Percentiles rank a stretch among this genome's conserved stretches.
These are phyloP conservation scores for Lineolata rhizophorae DNA, from an alignment of 495 filamentous ascomycete species.

Conservation along the genomic window DNA sequence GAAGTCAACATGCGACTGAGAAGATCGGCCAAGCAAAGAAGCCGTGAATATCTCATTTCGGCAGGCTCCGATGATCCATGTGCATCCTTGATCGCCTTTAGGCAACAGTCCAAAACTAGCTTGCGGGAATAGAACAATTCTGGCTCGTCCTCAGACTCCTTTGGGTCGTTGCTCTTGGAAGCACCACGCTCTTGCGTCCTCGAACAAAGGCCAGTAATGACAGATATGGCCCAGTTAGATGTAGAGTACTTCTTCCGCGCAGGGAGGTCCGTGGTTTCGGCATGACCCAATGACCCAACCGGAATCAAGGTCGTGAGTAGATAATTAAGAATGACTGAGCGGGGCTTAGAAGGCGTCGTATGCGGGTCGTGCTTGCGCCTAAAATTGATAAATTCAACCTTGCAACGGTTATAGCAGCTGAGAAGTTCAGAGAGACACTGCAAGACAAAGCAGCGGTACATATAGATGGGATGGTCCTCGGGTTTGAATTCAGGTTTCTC, in stretches of 20 bases:
- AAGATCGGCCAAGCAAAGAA: constrained; percentile 69
- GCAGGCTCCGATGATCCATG: constrained; percentile 55
- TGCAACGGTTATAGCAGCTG: constrained; percentile 80
- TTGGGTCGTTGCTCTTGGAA: constrained; percentile 22
- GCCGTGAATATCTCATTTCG: constrained; percentile 68
- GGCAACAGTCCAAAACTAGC: constrained; percentile 81
- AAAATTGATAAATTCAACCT: constrained; percentile 98
- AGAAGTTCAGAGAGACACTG: constrained; percentile 85
- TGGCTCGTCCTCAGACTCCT: constrained; percentile 57
- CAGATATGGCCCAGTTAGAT: constrained; percentile 60
- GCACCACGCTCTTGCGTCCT: constrained; percentile 53
- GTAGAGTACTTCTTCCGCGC: constrained; percentile 63
- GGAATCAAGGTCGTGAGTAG: constrained; percentile 72
- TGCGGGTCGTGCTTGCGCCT: constrained; percentile 70
- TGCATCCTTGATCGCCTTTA: constrained; percentile 84
- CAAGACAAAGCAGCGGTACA: constrained; percentile 87
- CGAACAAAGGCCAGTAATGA: constrained; percentile 67
- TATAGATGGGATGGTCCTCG: constrained; percentile 85
- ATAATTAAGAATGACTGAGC: constrained; percentile 83
- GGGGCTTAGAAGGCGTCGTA: constrained; percentile 79
- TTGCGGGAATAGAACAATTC: constrained; percentile 81
- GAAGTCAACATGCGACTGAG: constrained; percentile 83
- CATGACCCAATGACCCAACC: constrained; percentile 47
- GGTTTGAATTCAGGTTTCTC: constrained; percentile 69
- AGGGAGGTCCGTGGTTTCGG: constrained; percentile 43